Conservation (phyloP, 306 rosid genomes). For the Rubus idaeus region DNA sequence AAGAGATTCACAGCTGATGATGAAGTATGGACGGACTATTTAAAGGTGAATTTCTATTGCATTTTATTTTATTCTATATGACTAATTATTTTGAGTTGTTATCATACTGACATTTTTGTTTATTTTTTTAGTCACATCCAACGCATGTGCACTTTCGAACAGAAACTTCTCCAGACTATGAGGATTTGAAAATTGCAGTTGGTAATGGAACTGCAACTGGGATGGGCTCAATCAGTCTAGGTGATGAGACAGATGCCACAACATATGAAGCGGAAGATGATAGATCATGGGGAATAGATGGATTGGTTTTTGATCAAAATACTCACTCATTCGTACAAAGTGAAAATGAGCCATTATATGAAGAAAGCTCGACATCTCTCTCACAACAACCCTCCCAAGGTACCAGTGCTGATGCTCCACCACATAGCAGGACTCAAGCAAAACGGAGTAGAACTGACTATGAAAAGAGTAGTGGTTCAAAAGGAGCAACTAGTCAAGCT, state of each 20-base stretch:
- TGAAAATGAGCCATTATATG: neutral
- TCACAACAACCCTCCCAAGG: neutral
- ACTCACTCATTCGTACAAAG: neutral
- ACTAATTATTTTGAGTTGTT: neutral
- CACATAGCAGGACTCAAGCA: neutral
- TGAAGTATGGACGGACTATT: neutral
- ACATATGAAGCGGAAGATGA: neutral
- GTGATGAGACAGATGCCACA: neutral
- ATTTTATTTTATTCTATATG: neutral
- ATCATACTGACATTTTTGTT: neutral
- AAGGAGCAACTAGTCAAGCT: too few relatives aligned
- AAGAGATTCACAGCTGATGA: neutral
- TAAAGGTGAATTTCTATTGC: neutral
- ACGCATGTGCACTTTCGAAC: neutral
- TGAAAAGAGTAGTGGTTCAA: too few relatives aligned
- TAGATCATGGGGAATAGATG: neutral
- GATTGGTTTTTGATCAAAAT: neutral
- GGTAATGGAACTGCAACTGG: conserved; percentile 5
- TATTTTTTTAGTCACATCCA: neutral
- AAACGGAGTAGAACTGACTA: too few relatives aligned
- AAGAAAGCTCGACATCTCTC: neutral
- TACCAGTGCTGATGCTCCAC: neutral
- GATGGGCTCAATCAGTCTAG: neutral
- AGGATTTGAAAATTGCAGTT: neutral
- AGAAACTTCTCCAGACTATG: neutral